phyloP scores from a whole-genome alignment of 306 rosid species.

The Vigna hirtella region DNA sequence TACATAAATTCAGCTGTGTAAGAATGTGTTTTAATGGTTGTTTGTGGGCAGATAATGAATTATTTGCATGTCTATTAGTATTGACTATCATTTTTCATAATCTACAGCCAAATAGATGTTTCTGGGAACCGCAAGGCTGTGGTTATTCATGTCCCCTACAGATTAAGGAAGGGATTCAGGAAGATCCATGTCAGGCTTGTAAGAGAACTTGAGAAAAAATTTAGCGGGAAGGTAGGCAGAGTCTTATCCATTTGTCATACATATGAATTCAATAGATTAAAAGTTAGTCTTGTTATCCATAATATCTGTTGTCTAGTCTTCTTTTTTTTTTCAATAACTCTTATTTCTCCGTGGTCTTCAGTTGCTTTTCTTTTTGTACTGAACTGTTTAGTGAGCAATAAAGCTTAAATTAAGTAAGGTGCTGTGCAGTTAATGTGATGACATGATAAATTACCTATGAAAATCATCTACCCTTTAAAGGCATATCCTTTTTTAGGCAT shows the following conservation, averaged over 20 bases:
- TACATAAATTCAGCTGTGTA: slow-evolving; percentile 86
- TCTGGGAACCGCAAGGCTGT: slow-evolving; percentile 84
- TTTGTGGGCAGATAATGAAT: neutral
- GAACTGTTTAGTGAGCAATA: neutral
- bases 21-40: slow-evolving; percentile 34
- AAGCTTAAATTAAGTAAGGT: neutral
- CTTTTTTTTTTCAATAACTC: neutral
- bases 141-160: slow-evolving; percentile 74
- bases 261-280: neutral
- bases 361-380: neutral
- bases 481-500: too few relatives aligned
- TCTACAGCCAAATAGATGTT: slow-evolving; percentile 75
- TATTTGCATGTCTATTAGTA: neutral
- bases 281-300: neutral
- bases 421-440: neutral
- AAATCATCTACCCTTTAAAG: neutral
- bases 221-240: slow-evolving; percentile 79
- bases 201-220: slow-evolving; percentile 93
- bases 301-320: neutral
- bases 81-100: neutral
- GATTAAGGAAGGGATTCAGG: slow-evolving; percentile 81
- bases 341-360: neutral
- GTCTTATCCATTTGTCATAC: neutral
- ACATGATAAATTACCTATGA: neutral
- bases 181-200: slow-evolving; percentile 84